Evolutionary conservation across 1,284 basidiomycete species (phyloP), one percentile per base, ranked within the genome.

Genomic region (Leccinum huronense): DNA sequence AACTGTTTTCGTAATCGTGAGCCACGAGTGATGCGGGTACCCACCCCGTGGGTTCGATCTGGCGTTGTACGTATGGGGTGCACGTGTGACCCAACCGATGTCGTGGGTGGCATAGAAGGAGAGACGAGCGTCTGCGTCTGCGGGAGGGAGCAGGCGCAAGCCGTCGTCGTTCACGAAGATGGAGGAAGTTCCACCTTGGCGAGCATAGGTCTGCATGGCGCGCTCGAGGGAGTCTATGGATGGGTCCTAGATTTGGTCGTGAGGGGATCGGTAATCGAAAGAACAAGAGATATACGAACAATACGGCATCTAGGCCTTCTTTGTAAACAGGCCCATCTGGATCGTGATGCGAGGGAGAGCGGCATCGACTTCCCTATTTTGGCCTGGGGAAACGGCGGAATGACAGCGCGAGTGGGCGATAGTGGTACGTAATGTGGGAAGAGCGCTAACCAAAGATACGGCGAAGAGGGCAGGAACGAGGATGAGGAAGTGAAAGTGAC

Each of bases 171-270:
- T 88, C 19, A 94, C 80, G 63, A 93, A 82, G 70, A 94, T 91
- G 23, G 84, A 78, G 5, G 88, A 91, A 0, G 89, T 89, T 10
- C 91, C 91, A 23, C 91, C 91, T 71, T 93, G 91, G 1, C 90
- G 82, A 23, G 91, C 90, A 72, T 93, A 93, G 2, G 90, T 93
- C 72, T 90, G 90, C 86, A 94, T 94, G 0, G 92, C 93, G 73
- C 86, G 87, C 78, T 95, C 93, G 66, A 95, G 77, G 0, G 89
- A 93, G 67, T 86, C 84, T 51, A 95, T 86, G 1, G 93, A 94
- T 1, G 90, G 92, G 84, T 74, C 62, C 88, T 89, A 71, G 14
- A 63, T 63, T n/a, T 13, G 61, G 65, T 8, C 0, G 57, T 71
- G 1, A 65, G 62, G 19, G n/a, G 60, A 23, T 33, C 36, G 8